Evolutionary conservation across 139 green algal genomes (phyloP).

Genomic region (Chlamydomonas urium): DNA sequence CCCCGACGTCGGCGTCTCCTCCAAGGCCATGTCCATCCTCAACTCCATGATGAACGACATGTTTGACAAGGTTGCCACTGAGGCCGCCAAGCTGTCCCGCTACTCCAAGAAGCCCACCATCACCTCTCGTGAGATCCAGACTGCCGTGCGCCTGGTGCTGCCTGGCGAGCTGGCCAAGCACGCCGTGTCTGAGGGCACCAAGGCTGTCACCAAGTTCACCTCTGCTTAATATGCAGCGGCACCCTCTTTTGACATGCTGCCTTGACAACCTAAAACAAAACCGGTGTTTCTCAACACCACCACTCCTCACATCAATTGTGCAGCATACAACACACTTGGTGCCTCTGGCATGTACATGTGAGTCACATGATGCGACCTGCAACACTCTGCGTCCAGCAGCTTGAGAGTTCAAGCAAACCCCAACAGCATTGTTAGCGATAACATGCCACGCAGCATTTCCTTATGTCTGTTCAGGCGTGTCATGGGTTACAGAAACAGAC

Average conservation of each 20-base stretch:
- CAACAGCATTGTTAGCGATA: too few relatives aligned
- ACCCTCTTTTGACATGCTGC: not conserved
- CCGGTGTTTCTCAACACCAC: constrained; percentile 27
- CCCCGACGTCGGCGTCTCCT: constrained; percentile 90
- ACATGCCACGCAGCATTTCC: too few relatives aligned
- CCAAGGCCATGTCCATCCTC: constrained; percentile 95
- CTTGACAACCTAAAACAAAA: not conserved
- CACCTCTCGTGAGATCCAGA: constrained; percentile 88
- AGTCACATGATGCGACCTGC: too few relatives aligned
- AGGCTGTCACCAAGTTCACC: constrained; percentile 91
- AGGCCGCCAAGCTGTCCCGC: constrained; percentile 70
- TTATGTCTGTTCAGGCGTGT: too few relatives aligned
- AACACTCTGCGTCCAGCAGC: too few relatives aligned
- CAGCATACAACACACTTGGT: too few relatives aligned
- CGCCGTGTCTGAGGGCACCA: constrained; percentile 60
- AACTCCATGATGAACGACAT: constrained; percentile 95
- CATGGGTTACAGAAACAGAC: too few relatives aligned
- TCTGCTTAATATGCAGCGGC: constrained; percentile 46
- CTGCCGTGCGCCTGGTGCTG: constrained; percentile 68
- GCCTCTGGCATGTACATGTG: too few relatives aligned
- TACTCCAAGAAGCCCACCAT: constrained; percentile 92
- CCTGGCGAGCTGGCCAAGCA: constrained; percentile 22
- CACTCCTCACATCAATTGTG: too few relatives aligned
- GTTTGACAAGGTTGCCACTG: constrained; percentile 88
- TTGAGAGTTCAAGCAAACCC: too few relatives aligned